Base-by-base conservation (phyloP, 2,329 filamentous ascomycete genomes). In the Cercospora brassicicola region DNA sequence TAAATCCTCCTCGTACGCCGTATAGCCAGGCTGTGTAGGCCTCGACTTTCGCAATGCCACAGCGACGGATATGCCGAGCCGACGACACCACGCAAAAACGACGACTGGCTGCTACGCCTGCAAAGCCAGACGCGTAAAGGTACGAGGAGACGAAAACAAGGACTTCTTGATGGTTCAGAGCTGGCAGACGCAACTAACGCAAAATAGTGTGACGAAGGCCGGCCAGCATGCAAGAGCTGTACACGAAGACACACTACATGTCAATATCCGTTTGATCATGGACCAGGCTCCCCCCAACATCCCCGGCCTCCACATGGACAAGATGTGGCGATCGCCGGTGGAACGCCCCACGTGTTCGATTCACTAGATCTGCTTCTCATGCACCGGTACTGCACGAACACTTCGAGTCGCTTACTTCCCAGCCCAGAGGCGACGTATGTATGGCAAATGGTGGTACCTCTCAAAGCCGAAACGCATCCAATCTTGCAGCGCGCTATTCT, bases 81-180 rank as follows among this genome's bases (percentile, higher is more conserved):
- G 75, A 36, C 59, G 73, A 20, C 75, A 74, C 42, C 75, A 77
- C 66, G 69, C 69, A 11, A 77, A 77, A 56, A 74, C 72, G 18
- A 70, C 73, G 9, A 68, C 69, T 2, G 75, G 75, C 10, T 75
- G 75, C 57, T 48, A 59, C 6, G 61, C 71, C 26, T 77, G 75
- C 68, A 77, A 77, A 68, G 66, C 66, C 5, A 62, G 75, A 56
- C 72, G 73, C 30, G 74, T 76, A n/a, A 77, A 76, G 72, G 75
- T 75, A 69, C 28, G 72, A 59, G 13, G 48, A 15, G 30, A 4
- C 2, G 28, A 23, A 23, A 48, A 33, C 23, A 15, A 3, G 23
- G 11, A 61, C 23, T 8, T 10, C 0, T n/a, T 33, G 4, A 13
- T n/a, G 23, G 2, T n/a, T 3, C 6, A 28, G 48, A 28, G 48